Evolutionary conservation across 2,329 filamentous ascomycete genomes (phyloP).

Genomic region (Taxawa tesnikishii): DNA sequence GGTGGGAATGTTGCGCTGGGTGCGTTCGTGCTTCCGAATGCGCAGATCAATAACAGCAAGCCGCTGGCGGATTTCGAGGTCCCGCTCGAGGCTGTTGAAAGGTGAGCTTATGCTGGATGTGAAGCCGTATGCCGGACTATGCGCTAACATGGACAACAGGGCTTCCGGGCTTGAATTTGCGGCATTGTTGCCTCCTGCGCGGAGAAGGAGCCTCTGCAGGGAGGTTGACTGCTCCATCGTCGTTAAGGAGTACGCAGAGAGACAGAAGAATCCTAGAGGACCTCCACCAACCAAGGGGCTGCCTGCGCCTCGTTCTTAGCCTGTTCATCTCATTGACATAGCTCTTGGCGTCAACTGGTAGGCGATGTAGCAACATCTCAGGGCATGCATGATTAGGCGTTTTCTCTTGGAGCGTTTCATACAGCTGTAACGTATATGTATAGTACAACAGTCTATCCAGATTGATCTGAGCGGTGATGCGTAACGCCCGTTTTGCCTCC

Average conservation of each 20-base stretch:
- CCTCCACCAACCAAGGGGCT: slow-evolving; percentile 15
- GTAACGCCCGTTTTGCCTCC: not conserved
- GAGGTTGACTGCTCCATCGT: slow-evolving; percentile 76
- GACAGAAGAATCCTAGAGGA: slow-evolving; percentile 34
- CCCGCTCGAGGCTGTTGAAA: slow-evolving; percentile 81
- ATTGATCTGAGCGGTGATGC: too few relatives aligned
- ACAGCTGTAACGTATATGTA: slow-evolving; percentile 2
- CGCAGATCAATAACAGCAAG: slow-evolving; percentile 74
- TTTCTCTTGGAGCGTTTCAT: slow-evolving; percentile 1
- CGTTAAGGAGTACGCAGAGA: slow-evolving; percentile 64
- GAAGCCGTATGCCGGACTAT: not conserved
- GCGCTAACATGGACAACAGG: slow-evolving; percentile 21
- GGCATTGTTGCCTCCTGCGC: slow-evolving; percentile 57
- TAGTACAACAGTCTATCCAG: too few relatives aligned
- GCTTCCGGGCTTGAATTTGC: slow-evolving; percentile 90
- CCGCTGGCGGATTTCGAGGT: slow-evolving; percentile 88
- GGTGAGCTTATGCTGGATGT: slow-evolving; percentile 3
- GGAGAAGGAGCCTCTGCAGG: slow-evolving; percentile 69
- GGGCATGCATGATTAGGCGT: too few relatives aligned
- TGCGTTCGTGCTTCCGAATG: slow-evolving; percentile 92
- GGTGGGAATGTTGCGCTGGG: slow-evolving; percentile 72
- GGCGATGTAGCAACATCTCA: too few relatives aligned
- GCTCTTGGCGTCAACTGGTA: too few relatives aligned
- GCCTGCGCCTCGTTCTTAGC: slow-evolving; percentile 9
- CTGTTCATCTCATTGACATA: too few relatives aligned